Percentiles rank a stretch among this genome's conserved stretches.
Evolutionary conservation across 495 filamentous ascomycete species (phyloP).

Genomic region (Aspergillus wentii): DNA sequence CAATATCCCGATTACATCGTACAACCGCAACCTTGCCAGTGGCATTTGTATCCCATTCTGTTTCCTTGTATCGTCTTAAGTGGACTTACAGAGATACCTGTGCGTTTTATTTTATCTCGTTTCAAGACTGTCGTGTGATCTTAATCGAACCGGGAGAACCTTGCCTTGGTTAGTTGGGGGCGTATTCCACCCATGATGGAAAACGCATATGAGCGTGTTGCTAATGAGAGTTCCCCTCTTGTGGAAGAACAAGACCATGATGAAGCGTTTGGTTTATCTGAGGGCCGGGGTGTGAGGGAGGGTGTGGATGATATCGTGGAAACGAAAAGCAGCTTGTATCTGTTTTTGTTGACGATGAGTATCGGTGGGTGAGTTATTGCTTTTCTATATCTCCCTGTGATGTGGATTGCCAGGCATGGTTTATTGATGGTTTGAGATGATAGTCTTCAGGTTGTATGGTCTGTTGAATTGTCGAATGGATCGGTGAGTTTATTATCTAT

Average conservation of each 20-base stretch:
- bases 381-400: not conserved
- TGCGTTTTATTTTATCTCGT: too few species aligned
- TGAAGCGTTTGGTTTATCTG: slow-evolving; percentile 8
- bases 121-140: too few species aligned
- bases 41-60: too few species aligned
- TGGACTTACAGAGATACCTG: too few species aligned
- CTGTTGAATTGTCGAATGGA: slow-evolving; percentile 82
- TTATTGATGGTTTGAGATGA: not conserved
- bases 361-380: slow-evolving; percentile 60
- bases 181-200: slow-evolving; percentile 14
- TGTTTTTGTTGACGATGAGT: slow-evolving; percentile 77
- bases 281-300: slow-evolving; percentile 6
- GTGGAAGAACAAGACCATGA: slow-evolving; percentile 19
- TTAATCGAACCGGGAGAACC: too few species aligned
- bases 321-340: slow-evolving; percentile 70
- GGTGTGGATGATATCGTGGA: slow-evolving; percentile 9
- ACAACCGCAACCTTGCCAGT: too few species aligned
- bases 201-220: slow-evolving; percentile 9
- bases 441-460: slow-evolving; percentile 90
- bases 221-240: slow-evolving; percentile 39
- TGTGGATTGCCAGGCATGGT: not conserved
- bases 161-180: too few species aligned
- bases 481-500: slow-evolving; percentile 45
- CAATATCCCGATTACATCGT: too few species aligned
- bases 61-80: too few species aligned